These are phyloP conservation scores for Poa annua DNA, from an alignment of 176 grass and related monocot genomes.

Conservation along the genomic window DNA sequence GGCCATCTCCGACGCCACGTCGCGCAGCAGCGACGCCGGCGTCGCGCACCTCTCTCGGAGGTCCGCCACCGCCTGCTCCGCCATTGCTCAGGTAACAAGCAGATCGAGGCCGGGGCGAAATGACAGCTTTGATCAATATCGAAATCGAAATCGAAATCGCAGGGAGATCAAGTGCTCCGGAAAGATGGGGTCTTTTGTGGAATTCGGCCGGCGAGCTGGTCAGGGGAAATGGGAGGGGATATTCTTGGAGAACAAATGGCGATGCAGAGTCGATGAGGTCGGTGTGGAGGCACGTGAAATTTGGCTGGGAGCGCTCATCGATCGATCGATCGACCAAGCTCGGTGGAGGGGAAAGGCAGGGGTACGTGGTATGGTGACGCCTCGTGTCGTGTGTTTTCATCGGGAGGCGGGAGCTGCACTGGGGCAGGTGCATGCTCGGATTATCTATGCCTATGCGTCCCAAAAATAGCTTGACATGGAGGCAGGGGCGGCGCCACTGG, in stretches of 20 bases:
- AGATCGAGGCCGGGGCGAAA: background rate
- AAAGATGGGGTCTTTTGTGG: background rate
- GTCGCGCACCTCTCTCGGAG: slow-evolving; percentile 56
- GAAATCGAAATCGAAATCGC: background rate
- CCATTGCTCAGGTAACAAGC: background rate
- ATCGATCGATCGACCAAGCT: background rate
- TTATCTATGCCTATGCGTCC: no score
- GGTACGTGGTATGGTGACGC: background rate
- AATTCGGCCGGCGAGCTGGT: background rate
- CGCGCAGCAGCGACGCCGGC: slow-evolving; percentile 48
- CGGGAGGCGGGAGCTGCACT: no score
- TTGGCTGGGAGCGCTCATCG: slow-evolving; percentile 22
- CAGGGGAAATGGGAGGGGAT: background rate
- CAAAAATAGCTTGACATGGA: no score
- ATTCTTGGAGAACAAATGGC: no score
- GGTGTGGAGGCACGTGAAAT: slow-evolving; percentile 37
- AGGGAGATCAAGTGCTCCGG: background rate
- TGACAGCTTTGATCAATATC: background rate
- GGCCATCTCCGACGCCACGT: slow-evolving; percentile 64
- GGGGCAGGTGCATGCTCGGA: no score
- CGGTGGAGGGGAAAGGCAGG: background rate
- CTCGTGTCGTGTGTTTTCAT: background rate
- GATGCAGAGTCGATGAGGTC: background rate
- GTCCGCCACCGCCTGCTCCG: slow-evolving; percentile 60
- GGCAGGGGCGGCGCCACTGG: no score